Conservation (phyloP, 2,329 filamentous ascomycete genomes). For the Penicillium olsonii region DNA sequence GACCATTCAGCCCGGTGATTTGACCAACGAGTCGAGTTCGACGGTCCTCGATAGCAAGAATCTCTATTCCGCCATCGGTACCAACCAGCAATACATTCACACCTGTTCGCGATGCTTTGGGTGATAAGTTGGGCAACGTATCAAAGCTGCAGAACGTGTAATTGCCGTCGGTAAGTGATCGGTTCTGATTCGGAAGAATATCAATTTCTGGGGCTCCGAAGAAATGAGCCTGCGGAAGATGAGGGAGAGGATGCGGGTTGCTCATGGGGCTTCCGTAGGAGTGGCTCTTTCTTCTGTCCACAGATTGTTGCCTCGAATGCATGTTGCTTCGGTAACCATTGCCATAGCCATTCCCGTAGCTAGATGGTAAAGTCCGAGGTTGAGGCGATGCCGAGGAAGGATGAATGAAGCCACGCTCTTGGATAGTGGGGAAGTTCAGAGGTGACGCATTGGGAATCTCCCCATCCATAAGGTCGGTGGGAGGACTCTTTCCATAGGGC, state of each 20-base stretch:
- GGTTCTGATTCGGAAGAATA: constrained; percentile 41
- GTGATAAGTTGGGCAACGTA: constrained; percentile 55
- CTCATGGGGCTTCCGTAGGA: constrained; percentile 40
- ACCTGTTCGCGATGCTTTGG: constrained; percentile 42
- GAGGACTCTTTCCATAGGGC: constrained; percentile 49
- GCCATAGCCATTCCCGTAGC: constrained; percentile 46
- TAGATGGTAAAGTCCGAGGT: constrained; percentile 43
- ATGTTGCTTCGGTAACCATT: constrained; percentile 40
- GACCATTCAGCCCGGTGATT: constrained; percentile 75
- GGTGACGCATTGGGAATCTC: constrained; percentile 41
- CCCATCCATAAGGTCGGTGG: constrained; percentile 39
- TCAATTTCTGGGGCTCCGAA: constrained; percentile 75
- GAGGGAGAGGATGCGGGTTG: constrained; percentile 60
- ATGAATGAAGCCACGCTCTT: constrained; percentile 42
- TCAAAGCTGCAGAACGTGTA: constrained; percentile 85
- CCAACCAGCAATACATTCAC: constrained; percentile 74
- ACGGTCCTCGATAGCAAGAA: constrained; percentile 71
- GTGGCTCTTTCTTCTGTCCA: constrained; percentile 41
- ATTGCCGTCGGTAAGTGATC: constrained; percentile 47
- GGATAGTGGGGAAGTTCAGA: constrained; percentile 40
- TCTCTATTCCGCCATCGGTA: constrained; percentile 75
- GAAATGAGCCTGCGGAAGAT: constrained; percentile 75
- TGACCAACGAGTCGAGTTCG: constrained; percentile 69
- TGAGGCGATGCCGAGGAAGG: constrained; percentile 48
- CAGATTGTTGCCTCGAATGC: constrained; percentile 38